Evolutionary conservation across 345 rosid species (phyloP), one percentile per base, ranked within the genome.

Genomic region (Linum trigynum): DNA sequence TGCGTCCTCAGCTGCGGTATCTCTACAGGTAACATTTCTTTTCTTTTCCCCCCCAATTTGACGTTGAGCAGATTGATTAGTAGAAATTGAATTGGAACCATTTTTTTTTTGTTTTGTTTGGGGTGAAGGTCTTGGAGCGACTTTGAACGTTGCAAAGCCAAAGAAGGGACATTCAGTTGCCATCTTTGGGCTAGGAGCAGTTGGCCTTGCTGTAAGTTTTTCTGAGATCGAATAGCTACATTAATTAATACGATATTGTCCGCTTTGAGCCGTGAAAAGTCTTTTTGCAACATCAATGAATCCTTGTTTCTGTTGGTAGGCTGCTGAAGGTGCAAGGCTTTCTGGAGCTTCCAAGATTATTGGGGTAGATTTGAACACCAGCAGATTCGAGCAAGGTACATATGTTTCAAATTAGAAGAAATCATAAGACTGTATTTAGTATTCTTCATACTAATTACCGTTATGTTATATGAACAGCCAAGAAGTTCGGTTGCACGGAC

Each of bases 321-420:
- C 96, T 76, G 87, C 85, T 8, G 96, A 89, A 76, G 92, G 96
- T n/a, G 96, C 96, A 57, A 79, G 92, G 59, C 55, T 89, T 0
- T 62, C 79, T 7, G 90, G 89, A 57, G 92, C 92, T 64, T 74
- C 78, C 4, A 83, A 89, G 80, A 74, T 89, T 63, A 85, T 89
- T 66, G 96, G 96, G 64, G 84, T 89, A 61, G 96, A 89, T 77
- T 79, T 89, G 65, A 86, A 89, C 69, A 43, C 96, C 2, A 64
- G 12, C 4, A 81, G 83, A 70, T 86, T 89, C 45, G 72, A 78
- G 0, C 67, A 72, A 72, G 88, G 92, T 80, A 4, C 14, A 5
- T 41, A 17, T 6, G 38, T 38, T 36, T 43, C 37, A 16, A 37
- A 57, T 17, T 3, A 8, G 3, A 7, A 17, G 5, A 12, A 16